Evolutionary conservation across 345 rosid species (phyloP), one percentile per base, ranked within the genome.

Genomic region (Rubroshorea leprosula): DNA sequence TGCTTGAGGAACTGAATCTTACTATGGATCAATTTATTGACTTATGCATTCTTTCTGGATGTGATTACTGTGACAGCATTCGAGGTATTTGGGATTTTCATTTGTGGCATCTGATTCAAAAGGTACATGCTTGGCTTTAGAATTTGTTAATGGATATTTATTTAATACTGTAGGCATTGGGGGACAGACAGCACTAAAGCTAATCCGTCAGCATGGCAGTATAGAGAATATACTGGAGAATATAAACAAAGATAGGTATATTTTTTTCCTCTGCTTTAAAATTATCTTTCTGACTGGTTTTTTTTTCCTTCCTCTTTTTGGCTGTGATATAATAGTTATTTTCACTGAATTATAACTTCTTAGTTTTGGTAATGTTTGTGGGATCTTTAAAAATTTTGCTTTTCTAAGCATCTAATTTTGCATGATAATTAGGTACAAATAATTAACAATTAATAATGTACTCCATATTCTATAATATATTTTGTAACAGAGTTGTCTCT

Each of bases 51-150:
- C 91, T 93, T 56, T 93, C 96, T 26, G 99, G 99, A 65, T 87
- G 96, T 70, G 99, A 93, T 76, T 93, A 93, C 61, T 93, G 99
- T 73, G 96, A 93, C 60, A 89, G 87, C 77, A 89, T 93, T 65
- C 80, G 76, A 73, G 96, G 98, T 92, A 79, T 38, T 26, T n/a
- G n/a, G 35, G 26, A 51, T 51, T 72, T 29, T 23, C 20, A 35
- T 72, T 44, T 50, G n/a, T 10, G 39, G 8, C 46, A n/a, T 52
- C 20, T 21, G n/a, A 17, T 44, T 17, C 11, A 48, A 10, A 46
- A 22, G 9, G 61, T 17, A 14, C 25, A 17, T 49, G 23, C 45
- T 66, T 22, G 24, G 17, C 39, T 45, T 20, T 12, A 49, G 46
- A 24, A 11, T 25, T 41, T 57, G 19, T 19, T 26, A 22, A 26